Base-by-base conservation (phyloP, 805 yeast genomes). In the Zygoascus tannicola region DNA sequence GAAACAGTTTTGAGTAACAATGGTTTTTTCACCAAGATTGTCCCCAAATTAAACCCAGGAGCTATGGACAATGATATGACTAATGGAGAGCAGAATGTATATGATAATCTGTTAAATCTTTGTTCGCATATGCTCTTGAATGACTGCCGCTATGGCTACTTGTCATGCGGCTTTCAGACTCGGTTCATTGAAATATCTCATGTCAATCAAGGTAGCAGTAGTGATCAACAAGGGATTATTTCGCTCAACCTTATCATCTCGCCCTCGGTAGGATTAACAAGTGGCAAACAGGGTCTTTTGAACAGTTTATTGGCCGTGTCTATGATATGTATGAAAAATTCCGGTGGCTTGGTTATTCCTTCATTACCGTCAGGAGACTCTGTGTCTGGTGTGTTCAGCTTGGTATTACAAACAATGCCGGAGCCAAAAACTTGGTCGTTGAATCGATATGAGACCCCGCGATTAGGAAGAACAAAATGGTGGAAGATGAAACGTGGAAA, bases 81-180 rank as follows among this genome's bases (percentile, higher is more conserved):
- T 5, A 22, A 15, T 23, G 40, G 40, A 22, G 40, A 37, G 32
- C 22, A n/a, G 19, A 32, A n/a, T 15, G 15, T 15, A 15, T 14
- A 5, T 20, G 4, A 14, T 1, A 43, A 43, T 4, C 12, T 54
- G 2, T 49, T 42, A 23, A 40, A 46, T 16, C 45, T 54, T 10
- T 38, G 37, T 36, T 40, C 41, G 41, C 40, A 46, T 10, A 45
- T 56, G 52, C 35, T 48, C 8, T 22, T 53, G 15, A 56, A 56
- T 35, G 44, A 46, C 21, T 35, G 53, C 4, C 42, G 48, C 5
- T 46, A 45, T 32, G 60, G 59, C 4, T 51, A 44, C 33, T 12
- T 56, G 3, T 38, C 52, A 0, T 50, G 53, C 7, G 50, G 50
- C 10, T 7, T 35, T 3, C 32, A 23, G 20, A 48, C 52, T 3